Conservation (phyloP, 2,329 filamentous ascomycete species). For the Hymenoscyphus occultus region DNA sequence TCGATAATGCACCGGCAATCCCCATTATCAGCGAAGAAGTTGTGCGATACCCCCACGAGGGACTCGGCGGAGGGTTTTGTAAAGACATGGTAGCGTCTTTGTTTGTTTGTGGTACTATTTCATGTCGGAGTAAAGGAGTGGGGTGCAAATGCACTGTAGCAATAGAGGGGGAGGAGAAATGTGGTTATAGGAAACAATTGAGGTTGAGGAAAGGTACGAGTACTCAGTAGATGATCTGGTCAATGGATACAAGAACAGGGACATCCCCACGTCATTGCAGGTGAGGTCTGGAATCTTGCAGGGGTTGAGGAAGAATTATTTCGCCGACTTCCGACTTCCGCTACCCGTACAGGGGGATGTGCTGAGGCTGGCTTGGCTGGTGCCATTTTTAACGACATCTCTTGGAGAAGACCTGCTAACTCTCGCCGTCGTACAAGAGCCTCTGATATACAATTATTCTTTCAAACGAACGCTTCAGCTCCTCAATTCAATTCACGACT, state of each 20-base stretch:
- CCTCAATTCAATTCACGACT: neutral
- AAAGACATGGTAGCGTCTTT: conserved; percentile 18
- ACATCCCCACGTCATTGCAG: neutral
- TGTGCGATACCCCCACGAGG: conserved; percentile 62
- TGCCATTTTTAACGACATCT: neutral
- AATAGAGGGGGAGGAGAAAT: neutral
- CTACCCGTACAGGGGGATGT: neutral
- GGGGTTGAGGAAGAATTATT: neutral
- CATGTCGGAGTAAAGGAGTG: conserved; percentile 13
- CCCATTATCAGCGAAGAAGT: conserved; percentile 75
- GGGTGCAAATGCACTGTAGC: neutral
- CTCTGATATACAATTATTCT: neutral
- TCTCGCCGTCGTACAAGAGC: neutral
- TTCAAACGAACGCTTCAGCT: neutral
- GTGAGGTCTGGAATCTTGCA: neutral
- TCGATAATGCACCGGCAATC: conserved; percentile 65
- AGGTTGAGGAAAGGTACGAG: neutral
- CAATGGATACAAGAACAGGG: neutral
- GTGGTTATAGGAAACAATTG: neutral
- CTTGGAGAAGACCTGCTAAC: neutral
- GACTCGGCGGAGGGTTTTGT: conserved; percentile 19
- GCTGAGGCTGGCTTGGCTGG: neutral
- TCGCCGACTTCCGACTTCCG: neutral
- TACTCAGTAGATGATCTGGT: no score
- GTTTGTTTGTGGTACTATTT: conserved; percentile 8